Conservation (phyloP, 345 rosid genomes). For the Anastatica hierochuntica region DNA sequence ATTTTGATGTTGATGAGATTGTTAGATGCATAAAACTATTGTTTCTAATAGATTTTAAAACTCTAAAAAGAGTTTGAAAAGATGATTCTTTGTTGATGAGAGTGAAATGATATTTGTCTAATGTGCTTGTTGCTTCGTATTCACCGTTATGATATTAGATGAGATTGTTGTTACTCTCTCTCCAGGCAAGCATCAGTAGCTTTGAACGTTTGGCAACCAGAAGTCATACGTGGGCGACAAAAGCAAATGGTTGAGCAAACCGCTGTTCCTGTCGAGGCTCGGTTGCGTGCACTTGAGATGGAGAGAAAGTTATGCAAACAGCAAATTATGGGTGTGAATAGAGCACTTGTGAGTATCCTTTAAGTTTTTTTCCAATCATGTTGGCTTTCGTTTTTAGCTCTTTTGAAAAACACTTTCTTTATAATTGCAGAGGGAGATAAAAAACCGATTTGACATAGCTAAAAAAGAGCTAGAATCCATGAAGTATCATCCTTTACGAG, state of each 20-base stretch:
- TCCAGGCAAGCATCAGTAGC: constrained; percentile 89
- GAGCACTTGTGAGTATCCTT: constrained; percentile 46
- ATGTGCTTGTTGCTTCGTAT: constrained; percentile 1
- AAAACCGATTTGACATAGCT: constrained; percentile 37
- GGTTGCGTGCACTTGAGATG: constrained; percentile 58
- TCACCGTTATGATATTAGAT: background rate
- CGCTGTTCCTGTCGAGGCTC: constrained; percentile 55
- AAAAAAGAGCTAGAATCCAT: constrained; percentile 52
- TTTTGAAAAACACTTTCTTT: background rate
- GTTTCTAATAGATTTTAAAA: no score
- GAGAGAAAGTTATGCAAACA: constrained; percentile 73
- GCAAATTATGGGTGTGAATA: constrained; percentile 43
- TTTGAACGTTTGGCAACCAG: constrained; percentile 91
- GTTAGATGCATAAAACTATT: background rate
- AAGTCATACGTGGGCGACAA: constrained; percentile 54
- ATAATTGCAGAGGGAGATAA: constrained; percentile 47
- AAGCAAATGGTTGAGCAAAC: constrained; percentile 71
- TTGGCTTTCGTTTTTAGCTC: background rate
- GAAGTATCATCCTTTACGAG: constrained; percentile 72
- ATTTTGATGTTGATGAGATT: background rate
- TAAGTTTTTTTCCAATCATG: background rate
- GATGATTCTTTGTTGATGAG: constrained; percentile 1
- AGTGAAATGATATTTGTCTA: background rate
- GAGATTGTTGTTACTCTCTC: constrained; percentile 2
- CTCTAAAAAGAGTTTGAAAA: no score